A percentile compares a stretch with the other conserved stretches of the same genome.
phyloP scores from a whole-genome alignment of 768 basidiomycete genomes.

The Termitomyces sp. region DNA sequence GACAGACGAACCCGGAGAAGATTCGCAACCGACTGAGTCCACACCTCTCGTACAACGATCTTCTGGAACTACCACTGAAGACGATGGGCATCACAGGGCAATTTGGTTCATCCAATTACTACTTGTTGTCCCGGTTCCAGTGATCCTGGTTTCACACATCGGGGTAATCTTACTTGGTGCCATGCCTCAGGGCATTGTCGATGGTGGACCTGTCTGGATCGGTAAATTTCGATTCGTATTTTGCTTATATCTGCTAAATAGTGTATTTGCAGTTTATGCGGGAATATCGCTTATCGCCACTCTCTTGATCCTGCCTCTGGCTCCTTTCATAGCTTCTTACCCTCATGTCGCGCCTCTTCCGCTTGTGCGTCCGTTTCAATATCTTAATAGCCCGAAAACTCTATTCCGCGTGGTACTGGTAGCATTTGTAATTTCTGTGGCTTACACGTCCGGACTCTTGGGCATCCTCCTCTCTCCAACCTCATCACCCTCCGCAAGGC shows the following conservation, averaged over 20 bases:
- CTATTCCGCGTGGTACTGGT: conserved; percentile 18
- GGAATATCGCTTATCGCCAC: conserved; percentile 40
- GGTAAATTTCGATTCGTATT: conserved; percentile 27
- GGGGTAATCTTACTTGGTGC: conserved; percentile 41
- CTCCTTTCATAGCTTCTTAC: conserved; percentile 46
- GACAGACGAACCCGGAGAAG: conserved; percentile 28
- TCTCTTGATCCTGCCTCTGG: conserved; percentile 53
- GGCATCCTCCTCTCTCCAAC: conserved; percentile 4
- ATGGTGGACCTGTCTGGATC: conserved; percentile 53
- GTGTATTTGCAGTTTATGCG: conserved; percentile 42
- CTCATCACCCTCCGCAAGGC: conserved; percentile 13
- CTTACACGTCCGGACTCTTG: conserved; percentile 27
- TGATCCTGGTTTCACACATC: conserved; percentile 51
- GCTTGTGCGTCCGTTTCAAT: background rate
- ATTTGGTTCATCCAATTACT: conserved; percentile 61
- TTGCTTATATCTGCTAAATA: background rate
- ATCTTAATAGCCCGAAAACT: conserved; percentile 2
- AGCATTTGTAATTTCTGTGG: conserved; percentile 36
- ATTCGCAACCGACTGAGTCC: conserved; percentile 37
- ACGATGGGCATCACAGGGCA: conserved; percentile 21
- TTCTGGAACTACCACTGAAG: background rate
- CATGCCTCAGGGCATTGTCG: conserved; percentile 54
- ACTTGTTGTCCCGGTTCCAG: conserved; percentile 48
- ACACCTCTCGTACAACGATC: conserved; percentile 45
- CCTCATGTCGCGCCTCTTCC: background rate